Base-by-base conservation (phyloP, 1,284 basidiomycete genomes). In the Vanrija pseudolonga region DNA sequence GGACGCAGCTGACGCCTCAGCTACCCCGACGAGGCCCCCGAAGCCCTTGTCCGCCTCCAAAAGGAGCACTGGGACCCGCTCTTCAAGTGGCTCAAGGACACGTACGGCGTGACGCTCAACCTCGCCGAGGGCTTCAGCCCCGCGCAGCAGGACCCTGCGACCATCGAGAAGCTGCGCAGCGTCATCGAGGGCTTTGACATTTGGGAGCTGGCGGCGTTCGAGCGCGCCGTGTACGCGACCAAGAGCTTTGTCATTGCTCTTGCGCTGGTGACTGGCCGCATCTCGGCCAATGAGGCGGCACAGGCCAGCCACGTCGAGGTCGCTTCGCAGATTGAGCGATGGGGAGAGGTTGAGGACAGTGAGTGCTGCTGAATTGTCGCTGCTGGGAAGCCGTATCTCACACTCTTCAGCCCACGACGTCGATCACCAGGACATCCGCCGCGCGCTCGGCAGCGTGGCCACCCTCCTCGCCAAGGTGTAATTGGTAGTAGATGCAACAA, bases 341-440 rank as follows among this genome's bases (percentile, higher is more conserved):
- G 96, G 96, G 96, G 96, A 22, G 92, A 96, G 76, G 96, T 99
- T 0, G 96, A 98, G 79, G 96, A 98, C 75, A 90, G 93, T 96
- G 68, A 80, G 92, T 4, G 14, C 9, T 19, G 20, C n/a, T 51
- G 40, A 26, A 7, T n/a, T 14, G 24, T n/a, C n/a, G n/a, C n/a
- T n/a, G n/a, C n/a, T n/a, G n/a, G n/a, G n/a, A n/a, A n/a, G 24
- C 40, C 23, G n/a, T 46, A 18, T 64, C 50, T 67, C 50, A 23
- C 71, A 94, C 32, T n/a, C 32, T 14, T 4, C 91, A 23, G 53
- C 55, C 19, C 93, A 96, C 70, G 93, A 97, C 73, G 95, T 98
- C 43, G 95, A 98, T 76, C 89, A 90, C 74, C 89, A 96, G 60
- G 95, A 98, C 73, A 82, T 97, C 56, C 82, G 96, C 59, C 80